Percentiles rank a stretch among this genome's conserved stretches.
Conservation (phyloP, 2,329 filamentous ascomycete genomes). For the Diaporthe sp. region DNA sequence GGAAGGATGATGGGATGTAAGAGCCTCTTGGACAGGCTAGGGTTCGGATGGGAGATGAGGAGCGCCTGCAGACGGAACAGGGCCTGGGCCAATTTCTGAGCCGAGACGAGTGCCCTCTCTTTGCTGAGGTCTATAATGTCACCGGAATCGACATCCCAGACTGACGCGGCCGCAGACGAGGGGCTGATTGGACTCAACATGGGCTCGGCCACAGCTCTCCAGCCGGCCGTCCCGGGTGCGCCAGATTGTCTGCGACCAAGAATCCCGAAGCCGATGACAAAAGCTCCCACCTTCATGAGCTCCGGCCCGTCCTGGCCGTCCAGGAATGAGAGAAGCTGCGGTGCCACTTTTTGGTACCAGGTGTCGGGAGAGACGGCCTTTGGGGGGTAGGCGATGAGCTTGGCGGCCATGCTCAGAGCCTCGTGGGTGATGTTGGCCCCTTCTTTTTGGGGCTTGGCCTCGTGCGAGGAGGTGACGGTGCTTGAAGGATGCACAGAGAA, state of each 20-base stretch:
- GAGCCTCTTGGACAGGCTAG: conserved; percentile 71
- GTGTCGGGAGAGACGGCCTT: conserved; percentile 60
- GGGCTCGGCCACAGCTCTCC: conserved; percentile 70
- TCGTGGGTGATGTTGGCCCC: conserved; percentile 76
- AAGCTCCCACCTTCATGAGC: conserved; percentile 67
- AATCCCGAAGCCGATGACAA: conserved; percentile 74
- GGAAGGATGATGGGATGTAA: conserved; percentile 68
- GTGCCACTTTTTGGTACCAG: conserved; percentile 71
- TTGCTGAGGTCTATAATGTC: conserved; percentile 59
- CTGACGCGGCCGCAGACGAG: conserved; percentile 27
- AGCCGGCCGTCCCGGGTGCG: conserved; percentile 70
- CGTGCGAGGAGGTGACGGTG: conserved; percentile 51
- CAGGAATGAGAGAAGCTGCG: conserved; percentile 70
- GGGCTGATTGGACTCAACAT: conserved; percentile 64
- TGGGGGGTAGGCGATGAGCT: conserved; percentile 70
- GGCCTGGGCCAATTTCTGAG: conserved; percentile 59
- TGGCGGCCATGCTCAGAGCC: conserved; percentile 71
- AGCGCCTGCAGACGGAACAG: conserved; percentile 67
- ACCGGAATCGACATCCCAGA: conserved; percentile 39
- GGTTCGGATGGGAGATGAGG: conserved; percentile 72
- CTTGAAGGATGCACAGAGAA: conserved; percentile 73
- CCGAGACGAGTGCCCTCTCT: conserved; percentile 56
- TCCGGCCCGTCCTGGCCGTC: conserved; percentile 70
- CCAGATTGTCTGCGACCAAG: conserved; percentile 72
- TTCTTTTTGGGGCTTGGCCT: conserved; percentile 59